Evolutionary conservation across 2,329 filamentous ascomycete genomes (phyloP), one percentile per base, ranked within the genome.

Genomic region (Colletotrichum magnum): DNA sequence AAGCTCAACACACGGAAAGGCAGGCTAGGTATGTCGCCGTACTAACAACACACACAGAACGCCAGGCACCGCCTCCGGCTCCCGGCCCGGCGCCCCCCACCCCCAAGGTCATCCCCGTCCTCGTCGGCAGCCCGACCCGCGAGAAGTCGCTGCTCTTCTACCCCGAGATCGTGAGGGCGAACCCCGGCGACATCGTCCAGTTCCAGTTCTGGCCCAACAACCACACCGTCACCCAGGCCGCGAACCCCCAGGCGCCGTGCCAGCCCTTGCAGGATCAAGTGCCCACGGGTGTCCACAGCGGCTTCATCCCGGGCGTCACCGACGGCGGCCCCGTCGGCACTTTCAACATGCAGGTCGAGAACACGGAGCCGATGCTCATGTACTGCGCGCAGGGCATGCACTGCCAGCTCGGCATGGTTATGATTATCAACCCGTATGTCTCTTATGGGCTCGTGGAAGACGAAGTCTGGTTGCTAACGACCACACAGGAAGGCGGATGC

Each of bases 121-220:
- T 88, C 70, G 92, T 94, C 62, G 87, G 88, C 70, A 69, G 66
- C 21, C 80, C 84, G 70, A 87, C 87, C 75, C 83, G 86, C 72
- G 82, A 82, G 58, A 69, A 69, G 45, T 69, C 66, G 10, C 80
- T 92, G 62, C 85, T 82, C 67, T 82, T 81, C 53, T 76, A 81
- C 5, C 81, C 81, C 0, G 82, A 83, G 45, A 62, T 74, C 2
- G 72, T 83, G 7, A 69, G 56, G 24, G 81, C 80, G 1, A 72
- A 75, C 0, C 73, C 77, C 0, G 81, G 81, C n/a, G 81, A 83
- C 26, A 75, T 80, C 13, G 76, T 84, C 2, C 77, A 81, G 62
- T 84, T 84, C 71, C 81, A 84, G 51, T 84, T 84, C 75, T 81
- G 79, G 65, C 77, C 76, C 28, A 79, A 79, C 6, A 84, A 84